Base-by-base conservation (phyloP, 306 rosid genomes). In the Malus asiatica region DNA sequence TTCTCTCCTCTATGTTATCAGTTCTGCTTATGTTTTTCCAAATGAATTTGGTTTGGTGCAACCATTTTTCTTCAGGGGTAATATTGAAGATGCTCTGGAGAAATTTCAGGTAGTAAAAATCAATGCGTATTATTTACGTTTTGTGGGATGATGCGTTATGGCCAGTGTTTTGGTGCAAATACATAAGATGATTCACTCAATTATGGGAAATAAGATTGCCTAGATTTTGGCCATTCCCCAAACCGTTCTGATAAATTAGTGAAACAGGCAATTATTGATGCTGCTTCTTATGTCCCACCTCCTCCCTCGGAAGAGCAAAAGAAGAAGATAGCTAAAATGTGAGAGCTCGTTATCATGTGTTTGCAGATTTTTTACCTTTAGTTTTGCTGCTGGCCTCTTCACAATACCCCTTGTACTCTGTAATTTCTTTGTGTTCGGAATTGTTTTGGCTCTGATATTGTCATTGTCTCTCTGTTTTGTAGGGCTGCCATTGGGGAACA, bases 251-350 rank as follows among this genome's bases (percentile, higher is more conserved):
- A 73, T 65, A 40, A 45, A 33, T 33, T 70, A 22, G 19, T 72
- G 69, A 81, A 85, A 73, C 62, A 94, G 97, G 93, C 88, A 78
- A 94, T 94, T 73, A 94, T 91, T 76, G 95, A 94, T 81, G 97
- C 98, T 65, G 97, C 98, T 71, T 81, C 95, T 11, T 92, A 94
- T 84, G 96, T 94, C 70, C 98, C 97, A 29, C 98, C 98, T 51
- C 98, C 97, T 81, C 97, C 98, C 77, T 90, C 98, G 15, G 97
- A 89, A 80, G 98, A 90, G 79, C 97, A 92, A 84, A 94, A 94
- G 90, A 94, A 92, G 90, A 94, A 92, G 86, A 89, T 94, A 45
- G 93, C 90, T 6, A 92, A 94, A 87, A 60, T 92, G 98, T 94
- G 78, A 91, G 90, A 65, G 57, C 79, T 63, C 52, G 72, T 59